Conservation (phyloP, 495 filamentous ascomycete species). For the Neurospora sp. region DNA sequence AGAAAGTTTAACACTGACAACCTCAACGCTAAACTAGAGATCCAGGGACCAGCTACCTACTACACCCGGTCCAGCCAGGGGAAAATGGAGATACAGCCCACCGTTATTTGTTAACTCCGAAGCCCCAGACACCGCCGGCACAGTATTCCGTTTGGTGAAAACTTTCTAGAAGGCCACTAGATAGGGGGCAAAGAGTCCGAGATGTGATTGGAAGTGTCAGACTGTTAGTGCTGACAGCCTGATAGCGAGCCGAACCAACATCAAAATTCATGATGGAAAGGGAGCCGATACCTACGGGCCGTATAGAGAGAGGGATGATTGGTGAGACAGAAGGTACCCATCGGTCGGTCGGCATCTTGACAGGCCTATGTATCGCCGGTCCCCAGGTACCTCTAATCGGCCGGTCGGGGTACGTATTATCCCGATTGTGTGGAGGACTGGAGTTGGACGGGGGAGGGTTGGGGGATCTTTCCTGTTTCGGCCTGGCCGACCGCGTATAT, state of each 20-base stretch:
- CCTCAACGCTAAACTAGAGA: background rate
- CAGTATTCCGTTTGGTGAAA: background rate
- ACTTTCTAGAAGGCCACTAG: background rate
- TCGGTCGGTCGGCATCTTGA: background rate
- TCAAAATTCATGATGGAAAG: background rate
- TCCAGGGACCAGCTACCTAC: background rate
- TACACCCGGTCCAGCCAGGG: background rate
- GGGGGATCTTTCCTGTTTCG: background rate
- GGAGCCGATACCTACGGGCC: background rate
- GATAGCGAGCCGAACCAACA: background rate
- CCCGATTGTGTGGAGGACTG: background rate
- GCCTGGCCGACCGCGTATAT: background rate
- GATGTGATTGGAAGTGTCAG: background rate
- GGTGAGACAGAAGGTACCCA: background rate
- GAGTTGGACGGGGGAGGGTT: background rate
- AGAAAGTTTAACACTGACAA: background rate
- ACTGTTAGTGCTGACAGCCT: background rate
- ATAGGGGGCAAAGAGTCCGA: background rate
- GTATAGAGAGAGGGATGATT: background rate
- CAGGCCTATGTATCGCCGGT: background rate
- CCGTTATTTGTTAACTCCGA: background rate
- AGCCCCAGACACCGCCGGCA: background rate
- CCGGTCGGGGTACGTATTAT: background rate
- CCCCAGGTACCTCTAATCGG: background rate
- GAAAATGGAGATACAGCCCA: background rate